These are phyloP conservation scores for Cucurbitaria berberidis DNA, from an alignment of 2,329 filamentous ascomycete species.

Conservation along the genomic window DNA sequence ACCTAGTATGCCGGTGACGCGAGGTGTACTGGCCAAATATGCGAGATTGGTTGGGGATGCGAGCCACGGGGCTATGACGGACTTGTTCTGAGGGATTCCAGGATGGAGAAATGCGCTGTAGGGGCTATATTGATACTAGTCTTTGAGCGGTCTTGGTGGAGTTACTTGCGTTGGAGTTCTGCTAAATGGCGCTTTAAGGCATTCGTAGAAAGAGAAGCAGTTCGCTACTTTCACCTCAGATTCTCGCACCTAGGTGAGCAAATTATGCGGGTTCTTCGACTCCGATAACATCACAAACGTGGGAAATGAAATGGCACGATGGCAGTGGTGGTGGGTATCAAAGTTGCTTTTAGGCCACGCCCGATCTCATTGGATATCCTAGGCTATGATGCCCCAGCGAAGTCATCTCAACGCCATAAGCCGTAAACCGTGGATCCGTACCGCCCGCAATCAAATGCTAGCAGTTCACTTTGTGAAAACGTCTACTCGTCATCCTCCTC, in stretches of 20 bases:
- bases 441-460: constrained; percentile 36
- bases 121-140: too few relatives aligned
- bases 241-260: background rate
- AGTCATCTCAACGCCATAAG: constrained; percentile 46
- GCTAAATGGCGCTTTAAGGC: background rate
- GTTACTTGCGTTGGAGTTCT: background rate
- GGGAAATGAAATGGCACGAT: background rate
- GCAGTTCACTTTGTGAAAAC: constrained; percentile 25
- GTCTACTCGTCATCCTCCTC: constrained; percentile 53
- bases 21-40: constrained; percentile 91
- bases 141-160: too few relatives aligned
- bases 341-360: constrained; percentile 41
- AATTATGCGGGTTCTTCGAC: background rate
- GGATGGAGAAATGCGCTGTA: background rate
- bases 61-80: constrained; percentile 88
- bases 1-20: constrained; percentile 74
- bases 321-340: constrained; percentile 28
- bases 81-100: constrained; percentile 61
- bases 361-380: constrained; percentile 43
- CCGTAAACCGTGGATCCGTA: constrained; percentile 43
- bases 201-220: background rate
- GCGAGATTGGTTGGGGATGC: constrained; percentile 86
- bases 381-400: constrained; percentile 42
- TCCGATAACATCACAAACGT: background rate
- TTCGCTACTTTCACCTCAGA: background rate